Base-by-base conservation (phyloP, 78 protist genomes). In the Dictyostelium citrinum region DNA sequence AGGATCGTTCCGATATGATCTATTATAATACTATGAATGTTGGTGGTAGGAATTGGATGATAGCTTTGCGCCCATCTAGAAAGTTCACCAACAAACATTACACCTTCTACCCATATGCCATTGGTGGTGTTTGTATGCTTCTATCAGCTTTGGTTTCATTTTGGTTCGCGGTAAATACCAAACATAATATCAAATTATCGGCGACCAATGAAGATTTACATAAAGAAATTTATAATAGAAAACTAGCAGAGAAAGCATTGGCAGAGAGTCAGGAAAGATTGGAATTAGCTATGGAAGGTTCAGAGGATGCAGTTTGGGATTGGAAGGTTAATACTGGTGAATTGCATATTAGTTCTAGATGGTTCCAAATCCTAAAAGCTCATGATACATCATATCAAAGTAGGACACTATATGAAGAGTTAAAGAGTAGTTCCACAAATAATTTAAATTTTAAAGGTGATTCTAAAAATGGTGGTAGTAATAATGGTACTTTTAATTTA, bases 281-380 rank as follows among this genome's bases (percentile, higher is more conserved):
- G n/a, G 92, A 85, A 20, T 33, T 85, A 29, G 92, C 92, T 20
- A 85, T 85, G 92, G 92, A 85, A 75, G 92, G 92, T 14, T 75
- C 83, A 35, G 92, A 85, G 31, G 92, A 85, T 43, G 92, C 92
- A 0, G 92, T 85, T 7, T 85, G 92, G 92, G 92, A 85, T 77
- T 85, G 92, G 92, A 85, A 85, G 46, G 82, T 85, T 24, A 77
- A 85, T 77, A 74, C 80, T 10, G 92, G 92, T 43, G 92, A 85
- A 27, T 29, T 85, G 2, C 92, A 85, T 33, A 85, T 85, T 17
- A 76, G 84, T 11, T 55, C 84, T 10, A 10, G 92, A 39, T 85
- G 92, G 92, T 85, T 85, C 84, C 92, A 85, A 43, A 85, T 85
- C 1, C 27, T 85, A n/a, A 74, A 61, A 27, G 79, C 92, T 2